Conservation (phyloP, 768 basidiomycete genomes). For the Pilatotrama ljubarskyi region DNA sequence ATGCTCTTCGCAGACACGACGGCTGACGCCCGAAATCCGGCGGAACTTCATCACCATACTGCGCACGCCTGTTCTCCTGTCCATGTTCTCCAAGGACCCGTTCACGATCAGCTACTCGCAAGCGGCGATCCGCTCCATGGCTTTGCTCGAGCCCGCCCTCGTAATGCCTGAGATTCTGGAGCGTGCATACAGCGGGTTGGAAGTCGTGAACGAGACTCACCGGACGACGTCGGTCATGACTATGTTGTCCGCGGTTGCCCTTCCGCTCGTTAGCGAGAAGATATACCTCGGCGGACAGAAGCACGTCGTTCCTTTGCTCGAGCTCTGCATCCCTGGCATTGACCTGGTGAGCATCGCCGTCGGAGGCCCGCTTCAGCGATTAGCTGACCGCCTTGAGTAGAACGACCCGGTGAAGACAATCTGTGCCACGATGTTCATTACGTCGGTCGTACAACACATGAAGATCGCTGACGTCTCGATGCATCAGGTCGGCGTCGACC, state of each 20-base stretch:
- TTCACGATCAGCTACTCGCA: constrained; percentile 82
- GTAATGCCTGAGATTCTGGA: constrained; percentile 92
- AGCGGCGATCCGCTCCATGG: constrained; percentile 73
- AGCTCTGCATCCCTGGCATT: constrained; percentile 88
- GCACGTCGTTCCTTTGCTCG: constrained; percentile 83
- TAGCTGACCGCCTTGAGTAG: too few species aligned
- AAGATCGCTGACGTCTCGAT: constrained; percentile 77
- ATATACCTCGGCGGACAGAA: constrained; percentile 87
- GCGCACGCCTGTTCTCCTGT: constrained; percentile 82
- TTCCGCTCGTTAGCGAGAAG: constrained; percentile 73
- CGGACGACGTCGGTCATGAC: constrained; percentile 89
- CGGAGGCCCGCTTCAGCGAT: too few species aligned
- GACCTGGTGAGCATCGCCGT: constrained; percentile 65
- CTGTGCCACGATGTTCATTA: constrained; percentile 78
- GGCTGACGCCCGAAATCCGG: constrained; percentile 80
- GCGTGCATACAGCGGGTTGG: constrained; percentile 88
- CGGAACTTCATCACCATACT: constrained; percentile 79
- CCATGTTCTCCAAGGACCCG: constrained; percentile 89
- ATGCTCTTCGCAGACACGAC: constrained; percentile 50
- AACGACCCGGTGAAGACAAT: constrained; percentile 82
- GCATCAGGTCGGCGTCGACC: constrained; percentile 54
- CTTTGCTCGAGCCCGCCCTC: constrained; percentile 76
- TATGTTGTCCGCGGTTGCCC: constrained; percentile 74
- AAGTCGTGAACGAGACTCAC: constrained; percentile 93
- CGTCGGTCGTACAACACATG: constrained; percentile 69